Evolutionary conservation across 179 eudicot species (phyloP), one percentile per base, ranked within the genome.

Genomic region (Gypsophila paniculata): DNA sequence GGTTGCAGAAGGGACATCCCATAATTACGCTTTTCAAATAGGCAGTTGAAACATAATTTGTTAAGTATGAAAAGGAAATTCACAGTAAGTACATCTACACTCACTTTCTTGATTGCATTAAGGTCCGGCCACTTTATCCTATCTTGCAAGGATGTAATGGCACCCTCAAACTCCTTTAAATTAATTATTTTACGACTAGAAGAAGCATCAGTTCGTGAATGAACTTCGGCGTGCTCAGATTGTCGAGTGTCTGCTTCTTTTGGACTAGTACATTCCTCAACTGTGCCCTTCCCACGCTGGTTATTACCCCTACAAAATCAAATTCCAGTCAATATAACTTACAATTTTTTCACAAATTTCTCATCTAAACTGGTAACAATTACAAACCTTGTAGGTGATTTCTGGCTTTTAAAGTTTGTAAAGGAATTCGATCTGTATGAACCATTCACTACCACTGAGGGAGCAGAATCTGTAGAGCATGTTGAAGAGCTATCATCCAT

Each of bases 401-500:
- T 81, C 60, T 79, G 85, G 75, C 65, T 68, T 77, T 79, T 88
- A 19, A 72, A 73, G 77, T 75, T 75, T 17, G 75, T 63, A 66
- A 67, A 72, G 54, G 77, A 75, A 75, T 79, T 80, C 62, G 87
- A 85, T 78, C 69, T 82, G 66, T 75, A 81, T 48, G 85, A 77
- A 61, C 83, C 89, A 74, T 81, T 90, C 49, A 65, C 63, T 39
- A 76, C 82, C n/a, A 84, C 83, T 6, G 94, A 89, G 25, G 89
- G 91, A 53, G 87, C 80, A 1, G 99, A 91, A 78, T 94, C 99
- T 14, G 99, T 85, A 61, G 99, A 94, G 68, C 94, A 88, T 21
- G 99, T 91, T 23, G 97, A 94, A 53, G 98, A 94, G 76, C 97
- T 91, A 79, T 91, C 99, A 78, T 94, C 97, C 77, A 89, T 84